Percentiles rank a stretch among this genome's conserved stretches.
These are phyloP conservation scores for Chlamydomonas sp. DNA, from an alignment of 139 green algal species.

Conservation along the genomic window DNA sequence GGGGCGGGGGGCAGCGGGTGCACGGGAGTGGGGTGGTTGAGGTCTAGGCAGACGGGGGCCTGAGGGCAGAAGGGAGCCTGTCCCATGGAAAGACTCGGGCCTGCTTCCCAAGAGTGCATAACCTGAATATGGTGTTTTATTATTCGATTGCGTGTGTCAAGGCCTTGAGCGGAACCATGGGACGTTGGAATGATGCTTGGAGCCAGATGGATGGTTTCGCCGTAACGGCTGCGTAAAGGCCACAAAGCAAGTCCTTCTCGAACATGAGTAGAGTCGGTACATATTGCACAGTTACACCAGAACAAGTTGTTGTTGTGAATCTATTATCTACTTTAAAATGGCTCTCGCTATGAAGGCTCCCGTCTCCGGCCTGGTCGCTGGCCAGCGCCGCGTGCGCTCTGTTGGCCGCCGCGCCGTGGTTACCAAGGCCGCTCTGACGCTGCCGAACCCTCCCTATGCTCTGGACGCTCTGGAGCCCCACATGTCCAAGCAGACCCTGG, in stretches of 20 bases:
- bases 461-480: slow-evolving; percentile 80
- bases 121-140: too few species aligned
- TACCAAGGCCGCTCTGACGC: slow-evolving; percentile 50
- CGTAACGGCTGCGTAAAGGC: not conserved
- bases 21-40: too few species aligned
- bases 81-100: not conserved
- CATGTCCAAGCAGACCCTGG: slow-evolving; percentile 77
- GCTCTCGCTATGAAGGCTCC: slow-evolving; percentile 37
- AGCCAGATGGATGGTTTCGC: slow-evolving; percentile 18
- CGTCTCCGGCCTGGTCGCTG: slow-evolving; percentile 29
- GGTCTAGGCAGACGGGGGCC: not conserved
- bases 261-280: too few species aligned
- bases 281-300: too few species aligned
- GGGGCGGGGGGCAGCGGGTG: too few species aligned
- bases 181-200: too few species aligned
- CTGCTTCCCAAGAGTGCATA: too few species aligned
- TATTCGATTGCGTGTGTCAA: not conserved
- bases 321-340: slow-evolving; percentile 19
- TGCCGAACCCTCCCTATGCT: slow-evolving; percentile 65
- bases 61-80: not conserved
- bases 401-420: slow-evolving; percentile 31
- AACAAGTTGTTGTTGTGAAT: too few species aligned
- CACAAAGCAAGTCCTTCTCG: too few species aligned
- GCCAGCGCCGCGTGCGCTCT: slow-evolving; percentile 12
- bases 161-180: not conserved